Base-by-base conservation (phyloP, 2,329 filamentous ascomycete genomes). In the Acarospora socialis region DNA sequence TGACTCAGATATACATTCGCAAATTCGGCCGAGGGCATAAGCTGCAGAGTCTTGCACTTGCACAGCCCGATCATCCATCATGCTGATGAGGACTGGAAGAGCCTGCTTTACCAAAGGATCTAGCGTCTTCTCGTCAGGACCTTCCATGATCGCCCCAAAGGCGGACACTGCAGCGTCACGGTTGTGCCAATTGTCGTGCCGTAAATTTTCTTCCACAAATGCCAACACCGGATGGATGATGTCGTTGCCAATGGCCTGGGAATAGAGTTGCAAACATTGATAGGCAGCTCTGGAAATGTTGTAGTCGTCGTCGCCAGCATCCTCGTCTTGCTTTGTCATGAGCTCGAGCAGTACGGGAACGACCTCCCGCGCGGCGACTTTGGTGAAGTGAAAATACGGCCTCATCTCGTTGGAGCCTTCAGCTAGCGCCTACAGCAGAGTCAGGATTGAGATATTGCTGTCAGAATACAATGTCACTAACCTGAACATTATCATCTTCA, bases 121-220 rank as follows among this genome's bases (percentile, higher is more conserved):
- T 32, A 98, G 65, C 30, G 87, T 74, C 61, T 81, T 82, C 57
- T 92, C 81, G 37, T 95, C 90, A 1, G 90, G 90, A 16, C 90
- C 90, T 53, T 98, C 90, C 86, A 98, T 94, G 47, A 98, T 95
- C 44, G 86, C 90, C 41, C 90, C 90, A 46, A 98, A 95, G 12
- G 90, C 86, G 37, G 90, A 93, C 19, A 98, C 90, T 30, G 90
- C 86, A 32, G 90, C 90, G 61, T 98, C 90, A 47, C 90, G 76
- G 55, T 77, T 73, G 55, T 92, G 86, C 90, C 90, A 98, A 57
- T 95, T 83, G 35, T 93, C 83, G 37, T 73, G 73, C 43, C 84
- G 77, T 30, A 98, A 70, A 61, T 95, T 86, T 48, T 70, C 68
- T 65, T 98, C 90, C 32, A 98, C 87, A 50, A 95, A 98, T 37